These are phyloP conservation scores for Saccharomycopsis schoenii DNA, from an alignment of 805 yeast species.

Conservation along the genomic window DNA sequence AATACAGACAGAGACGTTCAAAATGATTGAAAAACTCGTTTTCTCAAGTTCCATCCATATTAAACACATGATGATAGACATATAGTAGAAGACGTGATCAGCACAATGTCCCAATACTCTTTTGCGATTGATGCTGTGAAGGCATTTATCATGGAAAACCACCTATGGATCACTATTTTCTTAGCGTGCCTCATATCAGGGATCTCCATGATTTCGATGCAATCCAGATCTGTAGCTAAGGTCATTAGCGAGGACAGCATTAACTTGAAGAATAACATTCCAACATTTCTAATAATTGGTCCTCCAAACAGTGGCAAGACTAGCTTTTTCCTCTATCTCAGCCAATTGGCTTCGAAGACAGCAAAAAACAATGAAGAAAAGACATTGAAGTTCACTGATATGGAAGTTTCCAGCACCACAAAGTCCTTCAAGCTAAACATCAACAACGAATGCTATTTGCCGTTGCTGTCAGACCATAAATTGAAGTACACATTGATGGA, in stretches of 20 bases:
- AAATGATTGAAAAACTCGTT: too few relatives aligned
- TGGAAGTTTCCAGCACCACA: slow-evolving; percentile 29
- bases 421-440: slow-evolving; percentile 42
- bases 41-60: not conserved
- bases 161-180: not conserved
- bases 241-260: slow-evolving; percentile 1
- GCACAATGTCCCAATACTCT: not conserved
- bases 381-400: not conserved
- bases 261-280: slow-evolving; percentile 26
- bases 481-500: slow-evolving; percentile 51
- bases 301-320: slow-evolving; percentile 63
- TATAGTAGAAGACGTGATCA: not conserved
- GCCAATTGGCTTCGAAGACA: not conserved
- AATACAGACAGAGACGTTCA: too few relatives aligned
- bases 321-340: slow-evolving; percentile 30
- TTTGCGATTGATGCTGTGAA: not conserved
- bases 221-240: not conserved
- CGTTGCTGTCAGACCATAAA: slow-evolving; percentile 28
- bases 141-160: slow-evolving; percentile 2
- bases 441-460: slow-evolving; percentile 30
- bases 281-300: slow-evolving; percentile 57
- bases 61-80: not conserved
- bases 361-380: slow-evolving; percentile 10
- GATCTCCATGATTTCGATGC: slow-evolving; percentile 2
- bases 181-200: slow-evolving; percentile 5